Evolutionary conservation across 306 rosid species (phyloP).

Genomic region (Prunus davidiana): DNA sequence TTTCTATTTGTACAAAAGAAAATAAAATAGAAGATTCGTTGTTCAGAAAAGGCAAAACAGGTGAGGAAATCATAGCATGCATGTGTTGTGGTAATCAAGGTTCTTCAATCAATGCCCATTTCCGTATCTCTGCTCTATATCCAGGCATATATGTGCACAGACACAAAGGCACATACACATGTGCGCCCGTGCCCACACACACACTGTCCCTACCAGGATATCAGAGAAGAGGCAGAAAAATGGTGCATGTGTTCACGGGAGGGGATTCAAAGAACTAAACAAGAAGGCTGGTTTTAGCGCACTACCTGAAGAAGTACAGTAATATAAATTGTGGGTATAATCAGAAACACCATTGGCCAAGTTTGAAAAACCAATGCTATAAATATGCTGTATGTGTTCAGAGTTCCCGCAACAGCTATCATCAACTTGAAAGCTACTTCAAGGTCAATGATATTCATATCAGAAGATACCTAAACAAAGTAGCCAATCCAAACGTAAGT

Average conservation of each 20-base stretch:
- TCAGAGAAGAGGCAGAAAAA: no score
- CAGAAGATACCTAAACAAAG: slow-evolving; percentile 45
- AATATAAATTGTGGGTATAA: slow-evolving; percentile 39
- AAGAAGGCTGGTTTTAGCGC: no score
- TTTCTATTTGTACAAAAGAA: slow-evolving; percentile 7
- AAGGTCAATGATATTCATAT: slow-evolving; percentile 48
- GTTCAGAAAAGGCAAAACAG: background rate
- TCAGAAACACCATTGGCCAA: slow-evolving; percentile 53
- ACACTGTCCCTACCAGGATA: no score
- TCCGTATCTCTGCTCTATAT: no score
- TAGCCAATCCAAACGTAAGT: background rate
- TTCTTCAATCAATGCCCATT: no score
- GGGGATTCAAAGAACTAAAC: background rate
- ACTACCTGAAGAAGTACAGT: slow-evolving; percentile 47
- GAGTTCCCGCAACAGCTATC: slow-evolving; percentile 16
- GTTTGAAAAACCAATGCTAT: slow-evolving; percentile 38
- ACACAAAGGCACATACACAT: no score
- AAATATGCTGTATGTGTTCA: slow-evolving; percentile 23
- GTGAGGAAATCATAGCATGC: background rate
- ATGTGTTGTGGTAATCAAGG: no score
- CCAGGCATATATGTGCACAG: no score
- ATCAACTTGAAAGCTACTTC: slow-evolving; percentile 34
- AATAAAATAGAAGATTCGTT: background rate
- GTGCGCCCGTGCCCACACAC: no score
- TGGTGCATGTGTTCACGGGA: no score